Evolutionary conservation across 2,329 filamentous ascomycete species (phyloP), one percentile per base, ranked within the genome.

Genomic region (Pseudogymnoascus sp.): DNA sequence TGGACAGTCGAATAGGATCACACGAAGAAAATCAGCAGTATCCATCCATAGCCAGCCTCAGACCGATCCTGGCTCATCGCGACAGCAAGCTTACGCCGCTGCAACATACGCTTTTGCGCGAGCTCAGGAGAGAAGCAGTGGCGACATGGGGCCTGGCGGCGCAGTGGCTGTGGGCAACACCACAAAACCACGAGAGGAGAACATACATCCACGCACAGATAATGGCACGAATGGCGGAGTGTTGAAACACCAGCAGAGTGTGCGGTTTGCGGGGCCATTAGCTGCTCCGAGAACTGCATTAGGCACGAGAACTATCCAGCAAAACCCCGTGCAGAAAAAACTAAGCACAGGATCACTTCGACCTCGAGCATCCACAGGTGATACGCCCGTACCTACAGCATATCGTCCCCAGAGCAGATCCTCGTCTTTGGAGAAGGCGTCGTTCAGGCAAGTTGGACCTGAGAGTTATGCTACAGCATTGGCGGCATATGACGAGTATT

Each of bases 71-170:
- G 74, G 73, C 10, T 72, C 75, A 3, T 82, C 82, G 1, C 79
- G 82, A 60, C 78, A 83, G 62, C 83, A 88, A 72, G 87, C 87
- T 7, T 81, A 84, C 40, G 79, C 82, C 40, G 87, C 87, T 21
- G 87, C 87, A 7, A 76, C 78, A 35, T 76, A 86, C 69, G 87
- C 87, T 1, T 89, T 83, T 70, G 72, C 76, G 6, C 78, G 81
- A 65, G 81, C 82, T n/a, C 77, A 77, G 62, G 76, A 76, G 36
- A 75, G 77, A 11, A 75, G 70, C 40, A 75, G 69, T 64, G 70
- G 71, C 28, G 76, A 77, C 60, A 68, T 71, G 62, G 74, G 73
- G 73, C 74, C 63, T 72, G 74, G 36, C 67, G 65, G 64, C n/a
- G 61, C 57, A 26, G 53, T 66, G 23, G 64, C 63, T 60, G 44